phyloP scores from a whole-genome alignment of 2,329 filamentous ascomycete species.

The Aspergillus spinulosporus region DNA sequence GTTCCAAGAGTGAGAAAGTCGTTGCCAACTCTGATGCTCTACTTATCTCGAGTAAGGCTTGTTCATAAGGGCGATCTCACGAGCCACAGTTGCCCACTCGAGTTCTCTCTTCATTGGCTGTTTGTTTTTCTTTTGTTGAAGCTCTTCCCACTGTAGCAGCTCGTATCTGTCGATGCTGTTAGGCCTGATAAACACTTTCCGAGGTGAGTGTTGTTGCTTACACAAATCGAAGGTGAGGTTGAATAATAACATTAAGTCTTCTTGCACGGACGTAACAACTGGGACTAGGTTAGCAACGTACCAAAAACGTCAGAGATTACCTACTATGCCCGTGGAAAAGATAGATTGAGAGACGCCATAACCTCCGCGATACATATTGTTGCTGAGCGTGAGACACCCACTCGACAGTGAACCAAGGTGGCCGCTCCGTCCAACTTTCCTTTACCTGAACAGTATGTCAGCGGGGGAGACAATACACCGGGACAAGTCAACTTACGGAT shows the following conservation, averaged over 20 bases:
- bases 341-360: constrained; percentile 77
- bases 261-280: constrained; percentile 89
- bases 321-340: constrained; percentile 85
- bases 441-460: constrained; percentile 59
- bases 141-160: constrained; percentile 92
- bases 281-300: constrained; percentile 7
- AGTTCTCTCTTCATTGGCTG: constrained; percentile 69
- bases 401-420: constrained; percentile 92
- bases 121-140: constrained; percentile 59
- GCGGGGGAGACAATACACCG: not conserved
- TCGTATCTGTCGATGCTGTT: constrained; percentile 60
- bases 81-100: constrained; percentile 84
- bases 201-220: constrained; percentile 41
- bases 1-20: not conserved
- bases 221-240: constrained; percentile 90
- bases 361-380: constrained; percentile 99
- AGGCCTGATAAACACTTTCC: constrained; percentile 8
- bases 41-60: constrained; percentile 76
- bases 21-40: constrained; percentile 1
- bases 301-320: constrained; percentile 27
- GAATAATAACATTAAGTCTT: constrained; percentile 94
- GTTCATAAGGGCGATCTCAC: constrained; percentile 95
- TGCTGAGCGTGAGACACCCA: constrained; percentile 91
- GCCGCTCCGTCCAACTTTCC: constrained; percentile 75
- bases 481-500: constrained; percentile 66